Conservation (phyloP, 2,329 filamentous ascomycete genomes). For the Blumeria hordei region DNA sequence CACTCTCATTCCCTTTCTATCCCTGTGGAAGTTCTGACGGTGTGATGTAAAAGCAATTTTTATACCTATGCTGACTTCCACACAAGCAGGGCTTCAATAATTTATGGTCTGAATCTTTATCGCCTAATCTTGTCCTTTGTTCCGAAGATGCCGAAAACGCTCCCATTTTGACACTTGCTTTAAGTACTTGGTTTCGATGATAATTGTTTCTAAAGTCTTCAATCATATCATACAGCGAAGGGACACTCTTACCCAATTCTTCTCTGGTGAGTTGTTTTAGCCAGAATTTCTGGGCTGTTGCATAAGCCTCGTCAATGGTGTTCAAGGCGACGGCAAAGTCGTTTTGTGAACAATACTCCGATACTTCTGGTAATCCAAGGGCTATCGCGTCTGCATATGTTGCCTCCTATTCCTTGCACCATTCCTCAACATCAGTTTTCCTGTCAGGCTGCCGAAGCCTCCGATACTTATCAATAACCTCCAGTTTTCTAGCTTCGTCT, state of each 20-base stretch:
- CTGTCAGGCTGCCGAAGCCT: neutral
- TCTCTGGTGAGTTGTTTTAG: neutral
- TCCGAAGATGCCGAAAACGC: neutral
- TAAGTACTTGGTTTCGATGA: neutral
- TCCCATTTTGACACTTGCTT: neutral
- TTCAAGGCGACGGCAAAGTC: neutral
- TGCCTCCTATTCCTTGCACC: constrained; percentile 1
- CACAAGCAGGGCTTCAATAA: neutral
- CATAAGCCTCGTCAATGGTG: neutral
- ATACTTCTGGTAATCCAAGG: neutral
- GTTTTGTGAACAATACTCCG: neutral
- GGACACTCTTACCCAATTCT: neutral
- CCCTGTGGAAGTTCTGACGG: neutral
- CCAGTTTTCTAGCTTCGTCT: neutral
- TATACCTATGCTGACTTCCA: neutral
- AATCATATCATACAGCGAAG: neutral
- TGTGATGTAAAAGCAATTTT: neutral
- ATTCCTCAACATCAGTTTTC: neutral
- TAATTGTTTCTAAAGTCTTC: neutral
- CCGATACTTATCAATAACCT: neutral
- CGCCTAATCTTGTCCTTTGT: neutral
- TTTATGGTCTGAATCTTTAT: neutral
- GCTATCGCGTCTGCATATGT: neutral
- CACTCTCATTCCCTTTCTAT: neutral
- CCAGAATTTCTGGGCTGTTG: neutral